Percentiles rank a stretch among this genome's conserved stretches.
These are phyloP conservation scores for Larix kaempferi DNA, from an alignment of 75 land plant species.

Conservation along the genomic window DNA sequence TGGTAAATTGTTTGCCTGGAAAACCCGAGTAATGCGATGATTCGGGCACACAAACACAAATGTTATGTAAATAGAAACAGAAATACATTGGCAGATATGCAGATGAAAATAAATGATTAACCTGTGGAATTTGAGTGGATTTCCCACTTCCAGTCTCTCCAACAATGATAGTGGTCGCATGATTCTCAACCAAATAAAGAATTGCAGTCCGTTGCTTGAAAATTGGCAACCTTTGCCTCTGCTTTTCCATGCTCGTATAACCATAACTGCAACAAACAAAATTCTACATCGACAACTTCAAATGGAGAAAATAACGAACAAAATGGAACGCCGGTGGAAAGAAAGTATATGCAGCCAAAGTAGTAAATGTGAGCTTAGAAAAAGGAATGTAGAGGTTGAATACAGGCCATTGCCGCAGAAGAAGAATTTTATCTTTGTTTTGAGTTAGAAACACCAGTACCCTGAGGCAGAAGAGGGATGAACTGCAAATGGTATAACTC, in stretches of 20 bases:
- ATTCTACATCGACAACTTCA: neutral
- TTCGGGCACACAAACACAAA: neutral
- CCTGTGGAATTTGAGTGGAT: slow-evolving; percentile 97
- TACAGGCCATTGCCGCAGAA: too few species aligned
- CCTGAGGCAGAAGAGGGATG: slow-evolving; percentile 37
- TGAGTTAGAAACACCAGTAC: slow-evolving; percentile 7
- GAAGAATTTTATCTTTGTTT: too few species aligned
- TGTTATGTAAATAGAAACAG: neutral
- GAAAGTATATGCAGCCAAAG: too few species aligned
- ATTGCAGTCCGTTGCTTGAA: slow-evolving; percentile 72
- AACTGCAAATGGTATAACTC: slow-evolving; percentile 42
- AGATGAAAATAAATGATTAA: slow-evolving; percentile 10
- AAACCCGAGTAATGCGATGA: neutral
- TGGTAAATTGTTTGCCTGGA: neutral
- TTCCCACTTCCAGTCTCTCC: slow-evolving; percentile 98
- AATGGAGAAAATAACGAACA: neutral
- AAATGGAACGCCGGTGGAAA: too few species aligned
- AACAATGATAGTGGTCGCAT: slow-evolving; percentile 75
- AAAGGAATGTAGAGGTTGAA: too few species aligned
- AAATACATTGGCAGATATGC: neutral
- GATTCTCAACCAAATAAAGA: slow-evolving; percentile 83
- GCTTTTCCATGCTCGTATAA: slow-evolving; percentile 60
- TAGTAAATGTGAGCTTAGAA: too few species aligned
- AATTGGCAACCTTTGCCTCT: slow-evolving; percentile 81
- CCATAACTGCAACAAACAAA: slow-evolving; percentile 39